These are phyloP conservation scores for Juncus effusus DNA, from an alignment of 176 grass and related monocot genomes.

Conservation along the genomic window DNA sequence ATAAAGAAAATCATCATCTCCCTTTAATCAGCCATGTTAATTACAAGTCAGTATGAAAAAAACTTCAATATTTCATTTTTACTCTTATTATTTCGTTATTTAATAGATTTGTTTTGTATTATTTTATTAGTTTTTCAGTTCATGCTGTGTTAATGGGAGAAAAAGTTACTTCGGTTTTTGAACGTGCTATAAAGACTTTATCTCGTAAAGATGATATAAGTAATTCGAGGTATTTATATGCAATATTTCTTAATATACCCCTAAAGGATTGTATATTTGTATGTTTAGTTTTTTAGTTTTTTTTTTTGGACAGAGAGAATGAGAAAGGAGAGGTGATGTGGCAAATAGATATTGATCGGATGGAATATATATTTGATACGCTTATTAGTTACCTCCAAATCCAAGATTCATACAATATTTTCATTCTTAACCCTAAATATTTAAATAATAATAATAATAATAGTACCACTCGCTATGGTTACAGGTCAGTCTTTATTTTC, in stretches of 20 bases:
- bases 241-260: constrained; percentile 3
- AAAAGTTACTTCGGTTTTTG: constrained; percentile 79
- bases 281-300: constrained; percentile 19
- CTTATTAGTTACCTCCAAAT: constrained; percentile 87
- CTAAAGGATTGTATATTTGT: not conserved
- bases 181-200: constrained; percentile 78
- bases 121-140: constrained; percentile 57
- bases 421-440: constrained; percentile 79
- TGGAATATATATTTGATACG: constrained; percentile 82
- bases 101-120: constrained; percentile 14
- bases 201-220: constrained; percentile 58
- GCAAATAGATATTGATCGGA: constrained; percentile 81
- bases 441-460: constrained; percentile 7
- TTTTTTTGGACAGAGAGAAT: constrained; percentile 32
- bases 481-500: constrained; percentile 54
- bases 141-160: constrained; percentile 89
- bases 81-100: constrained; percentile 2
- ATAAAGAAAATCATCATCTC: constrained; percentile 66
- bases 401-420: constrained; percentile 89
- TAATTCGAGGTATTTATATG: constrained; percentile 40
- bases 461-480: constrained; percentile 64
- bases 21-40: constrained; percentile 86
- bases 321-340: constrained; percentile 40
- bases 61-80: not conserved
- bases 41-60: constrained; percentile 58